Evolutionary conservation across 1,139 yeast genomes (phyloP), one percentile per base, ranked within the genome.

Genomic region (Debaryomycetaceae sp.): DNA sequence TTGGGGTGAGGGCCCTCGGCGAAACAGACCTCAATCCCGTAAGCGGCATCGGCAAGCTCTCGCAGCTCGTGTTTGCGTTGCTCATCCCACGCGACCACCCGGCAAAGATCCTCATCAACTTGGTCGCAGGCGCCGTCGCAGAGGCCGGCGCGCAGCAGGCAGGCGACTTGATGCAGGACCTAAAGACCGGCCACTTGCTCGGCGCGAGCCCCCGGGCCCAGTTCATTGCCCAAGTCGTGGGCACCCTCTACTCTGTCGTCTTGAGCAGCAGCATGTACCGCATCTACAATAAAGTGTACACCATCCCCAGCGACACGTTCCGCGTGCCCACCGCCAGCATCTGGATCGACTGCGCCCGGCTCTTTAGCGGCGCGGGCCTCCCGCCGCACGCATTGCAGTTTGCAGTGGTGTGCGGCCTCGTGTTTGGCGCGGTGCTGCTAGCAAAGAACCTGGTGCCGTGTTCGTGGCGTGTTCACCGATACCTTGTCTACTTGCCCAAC

Each of bases 121-220:
- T 90, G 31, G 78, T 90, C 3, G 95, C 97, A 3, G 98, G 98
- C 12, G 97, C 95, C 5, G 77, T 90, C 21, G 93, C 97, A 1
- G 98, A 90, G 55, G 97, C 98, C 1, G 97, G 98, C 5, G 96
- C 98, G 2, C 97, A 90, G 53, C 98, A 90, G 53, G 96, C 97
- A 1, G 98, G 98, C 12, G 98, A 90, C 55, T 62, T 90, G 46
- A 83, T 87, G 95, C 97, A 90, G 60, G 98, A 90, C 53, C 63
- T 87, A 42, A 90, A 90, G 50, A 87, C 98, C 0, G 97, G 98
- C 0, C 93, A 83, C 53, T 53, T 90, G 29, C 49, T 90, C 4
- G 95, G 94, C 8, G 97, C 97, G 0, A 80, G 95, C 0, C 96
- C 96, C 15, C 68, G 68, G 35, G 95, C 95, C 2, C 98, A 90